These are phyloP conservation scores for Mycogone perniciosa DNA, from an alignment of 2,329 filamentous ascomycete genomes.

Conservation along the genomic window DNA sequence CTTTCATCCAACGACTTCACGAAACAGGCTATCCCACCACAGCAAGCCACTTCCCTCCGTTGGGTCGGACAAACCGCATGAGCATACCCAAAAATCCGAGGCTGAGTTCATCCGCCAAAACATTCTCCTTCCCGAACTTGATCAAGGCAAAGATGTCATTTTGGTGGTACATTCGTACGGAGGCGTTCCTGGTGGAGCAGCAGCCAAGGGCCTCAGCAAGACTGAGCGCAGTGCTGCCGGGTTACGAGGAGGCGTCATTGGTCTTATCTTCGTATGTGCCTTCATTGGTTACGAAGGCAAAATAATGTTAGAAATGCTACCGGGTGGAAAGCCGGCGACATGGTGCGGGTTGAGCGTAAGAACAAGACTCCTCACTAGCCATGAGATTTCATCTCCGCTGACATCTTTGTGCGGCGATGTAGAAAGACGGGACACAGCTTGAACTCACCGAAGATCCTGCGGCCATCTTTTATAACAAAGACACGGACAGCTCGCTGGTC, in stretches of 20 bases:
- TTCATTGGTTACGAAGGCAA: not conserved
- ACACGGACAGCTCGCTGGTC: not conserved
- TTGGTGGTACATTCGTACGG: slow-evolving; percentile 21
- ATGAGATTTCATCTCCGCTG: too few relatives aligned
- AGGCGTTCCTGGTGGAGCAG: slow-evolving; percentile 14
- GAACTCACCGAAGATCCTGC: slow-evolving; percentile 39
- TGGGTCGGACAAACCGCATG: slow-evolving; percentile 2
- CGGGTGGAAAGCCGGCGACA: too few relatives aligned
- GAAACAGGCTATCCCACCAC: slow-evolving; percentile 10
- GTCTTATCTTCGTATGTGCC: slow-evolving; percentile 14
- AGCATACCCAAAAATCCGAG: slow-evolving; percentile 6
- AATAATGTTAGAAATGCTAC: too few relatives aligned
- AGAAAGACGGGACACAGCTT: not conserved
- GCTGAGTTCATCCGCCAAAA: slow-evolving; percentile 7
- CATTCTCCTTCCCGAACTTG: slow-evolving; percentile 11
- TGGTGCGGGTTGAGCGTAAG: too few relatives aligned
- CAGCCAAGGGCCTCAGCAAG: slow-evolving; percentile 16
- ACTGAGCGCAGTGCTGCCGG: slow-evolving; percentile 7
- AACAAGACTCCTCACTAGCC: not conserved
- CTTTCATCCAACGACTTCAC: slow-evolving; percentile 3
- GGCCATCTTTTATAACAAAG: slow-evolving; percentile 9
- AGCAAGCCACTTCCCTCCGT: slow-evolving; percentile 8
- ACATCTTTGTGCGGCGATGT: not conserved
- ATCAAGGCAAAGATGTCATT: slow-evolving; percentile 16
- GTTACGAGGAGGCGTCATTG: slow-evolving; percentile 9